These are phyloP conservation scores for Cladosporium sp. DNA, from an alignment of 2,329 filamentous ascomycete genomes.

Conservation along the genomic window DNA sequence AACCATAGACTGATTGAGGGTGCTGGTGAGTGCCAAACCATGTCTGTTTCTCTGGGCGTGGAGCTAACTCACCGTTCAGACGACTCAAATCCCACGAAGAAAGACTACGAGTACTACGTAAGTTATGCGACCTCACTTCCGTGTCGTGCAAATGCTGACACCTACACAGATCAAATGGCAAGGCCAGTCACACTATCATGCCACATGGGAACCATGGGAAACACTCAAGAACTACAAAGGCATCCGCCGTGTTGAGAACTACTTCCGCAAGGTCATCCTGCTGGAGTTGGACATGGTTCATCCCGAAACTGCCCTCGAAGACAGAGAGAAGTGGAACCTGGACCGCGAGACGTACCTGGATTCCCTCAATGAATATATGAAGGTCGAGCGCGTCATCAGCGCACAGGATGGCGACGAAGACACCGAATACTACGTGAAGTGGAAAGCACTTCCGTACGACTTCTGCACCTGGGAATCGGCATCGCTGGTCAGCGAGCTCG, in stretches of 20 bases:
- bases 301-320: conserved; percentile 72
- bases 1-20: conserved; percentile 77
- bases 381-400: conserved; percentile 90
- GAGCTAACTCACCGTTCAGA: conserved; percentile 17
- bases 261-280: conserved; percentile 77
- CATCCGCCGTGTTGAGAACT: conserved; percentile 88
- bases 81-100: conserved; percentile 45
- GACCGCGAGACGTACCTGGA: conserved; percentile 89
- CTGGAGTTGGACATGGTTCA: conserved; percentile 74
- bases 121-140: conserved; percentile 19
- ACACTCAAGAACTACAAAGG: conserved; percentile 74
- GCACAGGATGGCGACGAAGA: conserved; percentile 74
- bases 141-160: conserved; percentile 17
- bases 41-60: neutral
- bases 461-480: conserved; percentile 90
- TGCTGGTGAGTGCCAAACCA: conserved; percentile 29
- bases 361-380: conserved; percentile 81
- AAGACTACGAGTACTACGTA: conserved; percentile 79
- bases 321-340: conserved; percentile 91
- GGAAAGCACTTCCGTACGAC: conserved; percentile 81
- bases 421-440: conserved; percentile 91
- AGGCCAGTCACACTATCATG: conserved; percentile 88
- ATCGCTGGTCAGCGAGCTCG: conserved; percentile 68
- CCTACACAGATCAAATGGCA: conserved; percentile 84
- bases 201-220: conserved; percentile 86